Evolutionary conservation across 805 yeast genomes (phyloP).

Genomic region (Kluyveromyces lactis): DNA sequence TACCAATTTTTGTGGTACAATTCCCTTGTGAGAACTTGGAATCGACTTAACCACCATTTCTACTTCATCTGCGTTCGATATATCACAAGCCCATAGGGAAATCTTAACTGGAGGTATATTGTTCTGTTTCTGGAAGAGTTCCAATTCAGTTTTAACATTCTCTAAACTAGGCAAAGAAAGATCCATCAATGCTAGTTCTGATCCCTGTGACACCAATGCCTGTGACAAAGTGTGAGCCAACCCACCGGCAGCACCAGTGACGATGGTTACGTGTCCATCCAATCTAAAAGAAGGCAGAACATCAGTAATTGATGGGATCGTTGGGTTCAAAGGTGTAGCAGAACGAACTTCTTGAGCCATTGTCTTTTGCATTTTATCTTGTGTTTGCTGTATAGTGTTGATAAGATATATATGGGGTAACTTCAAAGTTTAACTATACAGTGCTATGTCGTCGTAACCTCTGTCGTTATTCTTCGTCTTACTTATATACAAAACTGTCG

Average conservation of each 20-base stretch:
- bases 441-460: too few relatives aligned
- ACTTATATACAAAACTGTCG: too few relatives aligned
- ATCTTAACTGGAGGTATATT: conserved; percentile 29
- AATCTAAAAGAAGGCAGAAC: conserved; percentile 57
- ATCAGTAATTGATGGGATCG: conserved; percentile 28
- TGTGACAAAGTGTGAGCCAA: conserved; percentile 56
- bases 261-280: conserved; percentile 61
- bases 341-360: conserved; percentile 3
- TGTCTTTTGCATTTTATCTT: too few relatives aligned
- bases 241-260: conserved; percentile 82
- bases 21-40: conserved; percentile 46
- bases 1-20: conserved; percentile 55
- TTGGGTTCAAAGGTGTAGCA: conserved; percentile 18
- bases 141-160: conserved; percentile 43
- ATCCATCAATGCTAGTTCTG: conserved; percentile 66
- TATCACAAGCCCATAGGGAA: conserved; percentile 66
- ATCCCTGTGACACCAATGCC: conserved; percentile 68
- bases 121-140: conserved; percentile 38
- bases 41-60: conserved; percentile 45
- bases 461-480: too few relatives aligned
- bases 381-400: too few relatives aligned
- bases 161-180: conserved; percentile 52
- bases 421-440: too few relatives aligned
- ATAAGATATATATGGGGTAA: too few relatives aligned
- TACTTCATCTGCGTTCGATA: conserved; percentile 55